Conservation (phyloP, 129 eudicot genomes). For the Helichrysum umbraculigerum region DNA sequence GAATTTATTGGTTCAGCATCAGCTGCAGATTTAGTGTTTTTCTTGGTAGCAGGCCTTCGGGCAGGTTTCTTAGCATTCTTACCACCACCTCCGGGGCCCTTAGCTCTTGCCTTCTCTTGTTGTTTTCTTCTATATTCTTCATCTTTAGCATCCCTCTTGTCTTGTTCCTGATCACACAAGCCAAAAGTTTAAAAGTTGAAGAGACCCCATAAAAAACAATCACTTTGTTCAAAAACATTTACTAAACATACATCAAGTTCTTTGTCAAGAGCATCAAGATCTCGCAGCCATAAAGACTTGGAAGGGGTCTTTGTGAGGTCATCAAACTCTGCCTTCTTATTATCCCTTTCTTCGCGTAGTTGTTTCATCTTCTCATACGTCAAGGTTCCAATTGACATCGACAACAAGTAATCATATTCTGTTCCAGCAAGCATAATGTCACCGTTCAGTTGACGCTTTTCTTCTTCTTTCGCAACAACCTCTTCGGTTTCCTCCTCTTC, state of each 20-base stretch:
- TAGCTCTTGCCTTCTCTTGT: too few relatives aligned
- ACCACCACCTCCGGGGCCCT: too few relatives aligned
- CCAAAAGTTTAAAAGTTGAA: neutral
- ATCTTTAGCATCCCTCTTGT: too few relatives aligned
- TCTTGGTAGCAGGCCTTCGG: too few relatives aligned
- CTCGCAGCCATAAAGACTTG: constrained; percentile 51
- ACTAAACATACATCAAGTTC: constrained; percentile 47
- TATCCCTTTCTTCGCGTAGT: constrained; percentile 47
- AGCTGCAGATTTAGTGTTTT: too few relatives aligned
- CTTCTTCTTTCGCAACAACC: constrained; percentile 32
- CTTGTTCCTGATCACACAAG: neutral
- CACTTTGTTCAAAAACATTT: neutral
- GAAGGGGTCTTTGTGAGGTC: constrained; percentile 45
- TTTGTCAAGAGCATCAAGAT: constrained; percentile 64
- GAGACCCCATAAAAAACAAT: neutral
- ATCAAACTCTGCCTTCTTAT: constrained; percentile 45
- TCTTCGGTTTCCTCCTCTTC: neutral
- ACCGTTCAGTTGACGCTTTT: neutral
- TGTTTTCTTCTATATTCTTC: too few relatives aligned
- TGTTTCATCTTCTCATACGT: constrained; percentile 60
- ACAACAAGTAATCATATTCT: constrained; percentile 70
- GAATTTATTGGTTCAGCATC: too few relatives aligned
- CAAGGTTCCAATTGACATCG: neutral
- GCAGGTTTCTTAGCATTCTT: too few relatives aligned
- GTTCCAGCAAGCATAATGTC: constrained; percentile 35